Evolutionary conservation across 371 early-diverging fungal species (phyloP).

Genomic region (Mortierella sp.): DNA sequence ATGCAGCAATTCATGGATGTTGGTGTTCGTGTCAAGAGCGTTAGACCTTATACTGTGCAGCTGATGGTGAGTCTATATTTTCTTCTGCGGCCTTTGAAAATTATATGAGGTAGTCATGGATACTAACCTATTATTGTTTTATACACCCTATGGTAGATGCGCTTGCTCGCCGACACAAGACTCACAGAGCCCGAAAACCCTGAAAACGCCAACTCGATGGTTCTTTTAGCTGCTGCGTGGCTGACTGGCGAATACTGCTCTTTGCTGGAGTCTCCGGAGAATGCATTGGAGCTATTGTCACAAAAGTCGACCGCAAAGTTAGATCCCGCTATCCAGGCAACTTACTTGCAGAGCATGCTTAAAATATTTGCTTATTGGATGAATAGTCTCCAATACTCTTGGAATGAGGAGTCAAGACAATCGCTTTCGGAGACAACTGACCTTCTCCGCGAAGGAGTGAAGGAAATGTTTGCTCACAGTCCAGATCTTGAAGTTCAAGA

Average conservation of each 20-base stretch:
- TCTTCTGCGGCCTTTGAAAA: background rate
- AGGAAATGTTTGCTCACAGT: slow-evolving; percentile 59
- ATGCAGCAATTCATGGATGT: slow-evolving; percentile 90
- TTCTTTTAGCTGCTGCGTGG: slow-evolving; percentile 91
- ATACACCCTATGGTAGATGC: slow-evolving; percentile 52
- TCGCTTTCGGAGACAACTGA: slow-evolving; percentile 67
- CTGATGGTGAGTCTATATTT: slow-evolving; percentile 69
- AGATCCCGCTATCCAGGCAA: slow-evolving; percentile 73
- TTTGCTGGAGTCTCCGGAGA: slow-evolving; percentile 60
- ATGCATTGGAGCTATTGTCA: slow-evolving; percentile 70
- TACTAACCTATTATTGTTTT: background rate
- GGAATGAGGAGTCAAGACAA: slow-evolving; percentile 68
- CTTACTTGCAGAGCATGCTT: slow-evolving; percentile 80
- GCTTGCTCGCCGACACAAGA: slow-evolving; percentile 68
- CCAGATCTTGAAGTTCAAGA: slow-evolving; percentile 89
- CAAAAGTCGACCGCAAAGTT: slow-evolving; percentile 67
- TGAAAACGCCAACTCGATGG: slow-evolving; percentile 78
- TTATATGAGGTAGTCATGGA: background rate
- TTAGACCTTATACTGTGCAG: slow-evolving; percentile 80
- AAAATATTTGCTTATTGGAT: slow-evolving; percentile 83
- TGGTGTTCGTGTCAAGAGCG: slow-evolving; percentile 88
- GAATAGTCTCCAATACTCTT: slow-evolving; percentile 66
- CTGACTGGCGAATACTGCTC: slow-evolving; percentile 91
- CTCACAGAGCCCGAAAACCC: slow-evolving; percentile 73
- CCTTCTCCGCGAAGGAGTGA: slow-evolving; percentile 45